Evolutionary conservation across 306 rosid genomes (phyloP).

Genomic region (Pachyrhizus erosus): DNA sequence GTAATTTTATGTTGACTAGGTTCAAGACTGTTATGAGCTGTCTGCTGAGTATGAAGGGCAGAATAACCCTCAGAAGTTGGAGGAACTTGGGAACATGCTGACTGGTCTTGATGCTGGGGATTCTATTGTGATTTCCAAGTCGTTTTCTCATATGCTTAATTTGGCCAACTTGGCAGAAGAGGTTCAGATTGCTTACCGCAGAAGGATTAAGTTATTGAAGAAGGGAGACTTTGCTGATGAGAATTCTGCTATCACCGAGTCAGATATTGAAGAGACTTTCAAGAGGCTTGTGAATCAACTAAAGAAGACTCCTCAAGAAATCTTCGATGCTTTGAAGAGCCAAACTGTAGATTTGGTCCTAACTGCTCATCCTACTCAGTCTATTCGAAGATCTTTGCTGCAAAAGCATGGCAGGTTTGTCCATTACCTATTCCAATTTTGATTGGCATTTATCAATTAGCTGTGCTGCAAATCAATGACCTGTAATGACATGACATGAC

Average conservation of each 20-base stretch:
- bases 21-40: constrained; percentile 90
- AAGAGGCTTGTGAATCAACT: constrained; percentile 80
- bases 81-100: constrained; percentile 80
- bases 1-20: constrained; percentile 55
- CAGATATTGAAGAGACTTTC: constrained; percentile 86
- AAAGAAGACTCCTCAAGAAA: constrained; percentile 78
- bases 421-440: constrained; percentile 20
- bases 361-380: constrained; percentile 93
- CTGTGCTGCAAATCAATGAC: not conserved
- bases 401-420: constrained; percentile 82
- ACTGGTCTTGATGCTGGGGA: constrained; percentile 91
- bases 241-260: constrained; percentile 83
- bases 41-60: constrained; percentile 87
- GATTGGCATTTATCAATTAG: constrained; percentile 9
- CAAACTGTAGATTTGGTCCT: constrained; percentile 92
- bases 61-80: constrained; percentile 68
- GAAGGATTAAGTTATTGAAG: constrained; percentile 79
- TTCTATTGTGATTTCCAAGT: constrained; percentile 80
- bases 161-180: constrained; percentile 93
- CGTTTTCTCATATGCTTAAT: constrained; percentile 90
- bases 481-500: not conserved
- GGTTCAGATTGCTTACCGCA: constrained; percentile 89
- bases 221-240: constrained; percentile 91
- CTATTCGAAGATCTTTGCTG: constrained; percentile 85
- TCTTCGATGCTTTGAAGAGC: constrained; percentile 87